Base-by-base conservation (phyloP, 2,329 filamentous ascomycete species). In the Cladosporium sp. region DNA sequence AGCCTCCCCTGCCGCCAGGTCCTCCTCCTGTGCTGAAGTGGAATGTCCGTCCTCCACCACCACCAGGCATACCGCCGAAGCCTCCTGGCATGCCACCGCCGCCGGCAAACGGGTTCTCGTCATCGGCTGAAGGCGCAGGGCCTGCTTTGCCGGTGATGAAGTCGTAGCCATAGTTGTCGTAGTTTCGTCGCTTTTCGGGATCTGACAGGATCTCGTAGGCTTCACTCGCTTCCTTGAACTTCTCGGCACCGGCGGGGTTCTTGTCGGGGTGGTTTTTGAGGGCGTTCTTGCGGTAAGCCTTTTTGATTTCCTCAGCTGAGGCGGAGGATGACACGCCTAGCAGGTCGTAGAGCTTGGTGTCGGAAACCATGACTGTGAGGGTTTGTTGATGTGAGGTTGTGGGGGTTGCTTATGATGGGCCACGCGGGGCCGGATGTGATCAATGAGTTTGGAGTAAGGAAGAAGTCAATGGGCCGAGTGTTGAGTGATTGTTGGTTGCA, bases 151-250 rank as follows among this genome's bases (percentile, higher is more conserved):
- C 63, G 8, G 60, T 66, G 45, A 98, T 79, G 73, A 92, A 95
- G 62, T 97, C 93, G 54, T 97, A 84, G 55, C 93, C 93, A 69
- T 85, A 96, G 66, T 92, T 85, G 68, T 98, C 93, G 68, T 98
- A 98, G 36, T 85, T 84, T 70, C 95, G 93, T 63, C 93, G 86
- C 73, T 97, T 98, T 67, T 97, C 91, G 53, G 92, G 91, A 63
- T 98, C 93, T 54, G 89, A 95, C 3, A 98, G 83, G 60, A 98
- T 95, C 73, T 98, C 93, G 74, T 96, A 98, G 51, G 93, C 93
- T 73, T 97, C 91, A 1, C 90, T 95, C 57, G 90, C 87, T 69
- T 97, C 93, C 74, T 98, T 98, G 78, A 98, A 98, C 72, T 92
- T 96, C 68, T 97, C 93, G 53, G 82, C 77, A 7, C 92, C 88